phyloP scores from a whole-genome alignment of 2,329 filamentous ascomycete species.

The Cladophialophora psammophila region DNA sequence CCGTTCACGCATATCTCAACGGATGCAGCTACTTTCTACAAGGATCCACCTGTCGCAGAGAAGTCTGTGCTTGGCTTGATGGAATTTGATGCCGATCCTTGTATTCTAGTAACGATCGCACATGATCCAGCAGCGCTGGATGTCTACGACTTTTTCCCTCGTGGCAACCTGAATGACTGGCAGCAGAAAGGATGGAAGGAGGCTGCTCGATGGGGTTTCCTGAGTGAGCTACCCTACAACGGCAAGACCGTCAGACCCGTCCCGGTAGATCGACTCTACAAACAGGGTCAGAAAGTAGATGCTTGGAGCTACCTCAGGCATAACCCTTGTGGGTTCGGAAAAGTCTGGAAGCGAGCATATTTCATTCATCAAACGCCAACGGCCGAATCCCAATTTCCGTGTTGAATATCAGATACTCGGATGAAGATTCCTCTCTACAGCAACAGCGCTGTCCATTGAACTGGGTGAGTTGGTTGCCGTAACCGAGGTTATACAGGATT shows the following conservation, averaged over 20 bases:
- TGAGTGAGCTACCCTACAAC: slow-evolving; percentile 18
- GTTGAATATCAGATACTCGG: too few species aligned
- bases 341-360: too few species aligned
- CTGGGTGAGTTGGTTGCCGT: too few species aligned
- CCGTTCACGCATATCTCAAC: slow-evolving; percentile 36
- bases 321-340: too few species aligned
- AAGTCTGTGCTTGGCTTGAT: slow-evolving; percentile 38
- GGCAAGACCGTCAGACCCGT: background rate
- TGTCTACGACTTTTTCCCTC: slow-evolving; percentile 40
- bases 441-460: too few species aligned
- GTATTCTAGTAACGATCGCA: slow-evolving; percentile 41
- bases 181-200: slow-evolving; percentile 25
- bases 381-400: too few species aligned
- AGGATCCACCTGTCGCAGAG: slow-evolving; percentile 35
- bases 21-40: background rate
- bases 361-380: too few species aligned
- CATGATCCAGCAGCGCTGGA: slow-evolving; percentile 41
- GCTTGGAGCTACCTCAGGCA: too few species aligned
- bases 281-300: too few species aligned
- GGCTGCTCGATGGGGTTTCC: slow-evolving; percentile 12
- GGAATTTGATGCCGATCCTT: slow-evolving; percentile 40
- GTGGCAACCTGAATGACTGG: slow-evolving; percentile 35
- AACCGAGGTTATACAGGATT: too few species aligned
- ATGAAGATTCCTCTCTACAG: too few species aligned
- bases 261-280: too few species aligned